Percentiles rank a stretch among this genome's conserved stretches.
phyloP scores from a whole-genome alignment of 345 rosid genomes.

The Euphorbia pulcherrima region DNA sequence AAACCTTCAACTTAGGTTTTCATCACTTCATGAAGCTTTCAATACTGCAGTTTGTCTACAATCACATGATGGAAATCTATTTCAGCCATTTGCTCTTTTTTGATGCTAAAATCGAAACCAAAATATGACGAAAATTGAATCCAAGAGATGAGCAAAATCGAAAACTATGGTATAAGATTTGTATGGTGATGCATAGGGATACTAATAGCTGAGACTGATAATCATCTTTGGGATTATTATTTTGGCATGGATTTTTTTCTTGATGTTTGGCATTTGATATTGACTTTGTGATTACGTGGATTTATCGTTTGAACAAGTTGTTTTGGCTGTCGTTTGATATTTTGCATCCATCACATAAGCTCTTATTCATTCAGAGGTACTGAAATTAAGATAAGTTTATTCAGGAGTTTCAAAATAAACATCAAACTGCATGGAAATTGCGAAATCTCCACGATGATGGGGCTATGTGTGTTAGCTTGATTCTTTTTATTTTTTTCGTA shows the following conservation, averaged over 20 bases:
- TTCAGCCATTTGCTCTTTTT: too few relatives aligned
- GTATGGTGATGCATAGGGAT: neutral
- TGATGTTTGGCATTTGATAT: slow-evolving; percentile 8
- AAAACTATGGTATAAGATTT: slow-evolving; percentile 18
- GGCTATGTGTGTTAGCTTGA: neutral
- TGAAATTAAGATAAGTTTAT: slow-evolving; percentile 2
- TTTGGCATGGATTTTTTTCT: slow-evolving; percentile 9
- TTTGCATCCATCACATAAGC: neutral
- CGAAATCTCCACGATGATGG: too few relatives aligned
- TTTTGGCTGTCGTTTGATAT: slow-evolving; percentile 2
- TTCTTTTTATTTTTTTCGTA: neutral
- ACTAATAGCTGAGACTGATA: neutral
- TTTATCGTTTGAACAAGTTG: neutral
- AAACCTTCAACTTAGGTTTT: too few relatives aligned
- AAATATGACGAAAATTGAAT: too few relatives aligned
- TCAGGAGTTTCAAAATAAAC: neutral
- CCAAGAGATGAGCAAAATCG: too few relatives aligned
- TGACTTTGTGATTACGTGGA: neutral
- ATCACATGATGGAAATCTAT: too few relatives aligned
- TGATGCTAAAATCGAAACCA: too few relatives aligned
- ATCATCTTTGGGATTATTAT: slow-evolving; percentile 1
- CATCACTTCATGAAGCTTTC: too few relatives aligned
- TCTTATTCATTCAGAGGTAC: slow-evolving; percentile 2
- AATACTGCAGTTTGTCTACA: too few relatives aligned
- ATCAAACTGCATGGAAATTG: neutral